A percentile compares a stretch with the other conserved stretches of the same genome.
These are phyloP conservation scores for Rheum nobile DNA, from an alignment of 148 eudicot genomes.

Conservation along the genomic window DNA sequence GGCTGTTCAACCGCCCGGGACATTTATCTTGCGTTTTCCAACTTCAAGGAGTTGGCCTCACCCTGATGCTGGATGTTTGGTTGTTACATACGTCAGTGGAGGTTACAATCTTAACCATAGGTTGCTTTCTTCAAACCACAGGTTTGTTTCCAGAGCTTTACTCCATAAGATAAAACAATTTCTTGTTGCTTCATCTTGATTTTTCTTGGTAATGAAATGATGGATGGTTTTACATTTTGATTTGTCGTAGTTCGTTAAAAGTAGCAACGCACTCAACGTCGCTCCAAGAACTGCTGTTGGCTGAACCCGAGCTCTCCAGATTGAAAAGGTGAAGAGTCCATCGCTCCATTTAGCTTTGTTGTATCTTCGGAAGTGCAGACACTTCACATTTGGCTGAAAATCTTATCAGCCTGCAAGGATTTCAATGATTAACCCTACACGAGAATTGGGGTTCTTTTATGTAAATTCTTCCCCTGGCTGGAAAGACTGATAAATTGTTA, in stretches of 20 bases:
- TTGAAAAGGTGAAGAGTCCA: slow-evolving; percentile 40
- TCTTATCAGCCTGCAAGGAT: neutral
- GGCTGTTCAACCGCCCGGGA: slow-evolving; percentile 68
- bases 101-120: slow-evolving; percentile 70
- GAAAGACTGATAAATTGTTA: neutral
- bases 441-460: neutral
- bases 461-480: neutral
- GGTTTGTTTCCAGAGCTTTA: slow-evolving; percentile 29
- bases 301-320: slow-evolving; percentile 76
- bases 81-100: slow-evolving; percentile 70
- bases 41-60: slow-evolving; percentile 98
- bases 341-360: neutral
- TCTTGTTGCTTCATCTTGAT: neutral
- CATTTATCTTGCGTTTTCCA: slow-evolving; percentile 86
- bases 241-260: slow-evolving; percentile 23
- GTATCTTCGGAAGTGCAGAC: neutral
- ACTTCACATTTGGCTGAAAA: neutral
- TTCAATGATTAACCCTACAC: neutral
- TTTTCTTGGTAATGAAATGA: neutral
- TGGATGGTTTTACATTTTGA: neutral
- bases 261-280: slow-evolving; percentile 22
- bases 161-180: neutral
- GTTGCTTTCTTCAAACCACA: slow-evolving; percentile 65
- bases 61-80: slow-evolving; percentile 90
- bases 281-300: slow-evolving; percentile 67